A percentile compares a stretch with the other conserved stretches of the same genome.
phyloP scores from a whole-genome alignment of 1,284 basidiomycete genomes.

The Ustilago sp. region DNA sequence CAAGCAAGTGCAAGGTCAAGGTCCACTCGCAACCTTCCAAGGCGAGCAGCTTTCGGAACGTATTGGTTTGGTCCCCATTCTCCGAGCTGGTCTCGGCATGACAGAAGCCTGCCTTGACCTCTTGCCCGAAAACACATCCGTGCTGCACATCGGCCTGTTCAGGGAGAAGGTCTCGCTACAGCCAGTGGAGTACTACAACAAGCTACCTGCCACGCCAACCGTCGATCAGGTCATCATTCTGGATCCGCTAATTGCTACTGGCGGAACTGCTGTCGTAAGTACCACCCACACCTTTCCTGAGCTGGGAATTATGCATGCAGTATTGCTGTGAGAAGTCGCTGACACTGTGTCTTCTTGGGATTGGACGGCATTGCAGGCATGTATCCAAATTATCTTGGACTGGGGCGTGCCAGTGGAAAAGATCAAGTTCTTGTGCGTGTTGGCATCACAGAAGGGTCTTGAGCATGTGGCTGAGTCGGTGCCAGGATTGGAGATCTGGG shows the following conservation, averaged over 20 bases:
- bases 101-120: conserved; percentile 82
- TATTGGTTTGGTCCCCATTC: conserved; percentile 87
- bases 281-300: not conserved
- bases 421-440: conserved; percentile 85
- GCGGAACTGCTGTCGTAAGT: conserved; percentile 82
- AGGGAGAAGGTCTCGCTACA: conserved; percentile 89
- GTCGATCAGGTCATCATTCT: conserved; percentile 86
- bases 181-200: conserved; percentile 78
- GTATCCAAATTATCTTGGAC: conserved; percentile 65
- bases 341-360: not conserved
- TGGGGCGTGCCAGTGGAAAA: conserved; percentile 70
- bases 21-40: conserved; percentile 54
- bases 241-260: conserved; percentile 90
- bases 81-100: conserved; percentile 95
- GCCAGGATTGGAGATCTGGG: conserved; percentile 82
- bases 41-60: conserved; percentile 71
- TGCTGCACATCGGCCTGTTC: conserved; percentile 90
- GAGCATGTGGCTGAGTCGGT: conserved; percentile 76
- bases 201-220: conserved; percentile 79
- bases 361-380: conserved; percentile 34
- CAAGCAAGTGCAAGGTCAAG: conserved; percentile 54
- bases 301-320: not conserved
- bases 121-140: conserved; percentile 82
- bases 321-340: too few relatives aligned
- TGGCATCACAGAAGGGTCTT: conserved; percentile 83